Percentiles rank a stretch among this genome's conserved stretches.
phyloP scores from a whole-genome alignment of 108 stramenopile species.

The Nitzschia sp. region DNA sequence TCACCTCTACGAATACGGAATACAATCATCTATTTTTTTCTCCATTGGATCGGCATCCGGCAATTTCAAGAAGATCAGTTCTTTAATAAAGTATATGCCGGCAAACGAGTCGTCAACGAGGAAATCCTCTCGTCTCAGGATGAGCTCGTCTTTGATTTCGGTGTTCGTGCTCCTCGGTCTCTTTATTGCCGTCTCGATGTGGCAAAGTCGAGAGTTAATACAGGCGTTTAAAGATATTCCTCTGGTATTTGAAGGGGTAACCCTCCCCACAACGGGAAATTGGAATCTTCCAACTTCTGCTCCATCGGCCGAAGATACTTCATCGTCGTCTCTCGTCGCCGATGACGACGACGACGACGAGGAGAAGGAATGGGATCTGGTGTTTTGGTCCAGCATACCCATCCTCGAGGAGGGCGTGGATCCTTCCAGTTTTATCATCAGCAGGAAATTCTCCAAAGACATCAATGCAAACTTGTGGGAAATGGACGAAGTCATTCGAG shows the following conservation, averaged over 20 bases:
- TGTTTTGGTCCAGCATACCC: conserved; percentile 4
- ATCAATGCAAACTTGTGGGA: background rate
- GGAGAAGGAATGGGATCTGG: conserved; percentile 2
- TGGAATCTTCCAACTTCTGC: background rate
- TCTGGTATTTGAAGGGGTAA: too few relatives aligned
- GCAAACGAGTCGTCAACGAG: too few relatives aligned
- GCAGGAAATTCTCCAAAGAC: background rate
- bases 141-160: too few relatives aligned
- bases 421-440: background rate
- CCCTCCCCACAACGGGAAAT: background rate
- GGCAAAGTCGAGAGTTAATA: background rate
- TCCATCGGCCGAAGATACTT: background rate
- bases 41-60: too few relatives aligned
- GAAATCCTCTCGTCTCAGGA: too few relatives aligned
- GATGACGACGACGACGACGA: background rate
- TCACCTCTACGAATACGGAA: too few relatives aligned
- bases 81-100: too few relatives aligned
- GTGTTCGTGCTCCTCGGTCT: background rate
- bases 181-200: background rate
- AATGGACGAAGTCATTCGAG: background rate
- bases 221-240: background rate
- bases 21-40: too few relatives aligned
- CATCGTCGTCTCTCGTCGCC: background rate
- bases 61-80: too few relatives aligned
- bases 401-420: background rate